Evolutionary conservation across 2,329 filamentous ascomycete species (phyloP).

Genomic region (Exophiala calicioides): DNA sequence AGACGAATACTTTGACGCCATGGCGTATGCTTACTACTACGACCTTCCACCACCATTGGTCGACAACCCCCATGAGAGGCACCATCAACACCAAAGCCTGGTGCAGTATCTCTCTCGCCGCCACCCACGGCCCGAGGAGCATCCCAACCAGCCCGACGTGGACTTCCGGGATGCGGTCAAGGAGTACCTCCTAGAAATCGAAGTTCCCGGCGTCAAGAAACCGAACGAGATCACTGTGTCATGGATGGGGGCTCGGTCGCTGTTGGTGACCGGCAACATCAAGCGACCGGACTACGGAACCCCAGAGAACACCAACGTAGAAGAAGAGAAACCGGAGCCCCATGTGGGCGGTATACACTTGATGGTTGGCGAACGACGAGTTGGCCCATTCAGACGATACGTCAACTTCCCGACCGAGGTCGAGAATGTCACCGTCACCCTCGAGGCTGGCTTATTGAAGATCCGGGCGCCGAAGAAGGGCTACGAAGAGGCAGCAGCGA

Average conservation of each 20-base stretch:
- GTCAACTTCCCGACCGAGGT: constrained; percentile 28
- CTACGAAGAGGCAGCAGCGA: constrained; percentile 11
- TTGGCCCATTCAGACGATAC: constrained; percentile 26
- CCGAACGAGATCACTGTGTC: constrained; percentile 24
- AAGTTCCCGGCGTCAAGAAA: constrained; percentile 27
- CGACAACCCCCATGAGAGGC: constrained; percentile 23
- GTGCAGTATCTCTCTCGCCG: constrained; percentile 20
- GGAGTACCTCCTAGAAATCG: constrained; percentile 26
- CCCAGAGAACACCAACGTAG: constrained; percentile 18
- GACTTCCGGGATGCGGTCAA: constrained; percentile 26
- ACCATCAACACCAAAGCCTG: constrained; percentile 23
- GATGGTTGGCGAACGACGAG: constrained; percentile 23
- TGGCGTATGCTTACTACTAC: constrained; percentile 28
- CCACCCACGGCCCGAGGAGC: constrained; percentile 22
- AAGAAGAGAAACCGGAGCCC: constrained; percentile 23
- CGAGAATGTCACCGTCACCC: constrained; percentile 25
- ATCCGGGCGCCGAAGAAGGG: constrained; percentile 27
- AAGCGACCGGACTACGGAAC: constrained; percentile 22
- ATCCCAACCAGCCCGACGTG: constrained; percentile 28
- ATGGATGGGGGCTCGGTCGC: constrained; percentile 23
- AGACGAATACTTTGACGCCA: constrained; percentile 10
- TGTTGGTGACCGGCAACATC: constrained; percentile 18
- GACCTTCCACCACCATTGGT: constrained; percentile 26
- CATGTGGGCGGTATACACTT: constrained; percentile 16
- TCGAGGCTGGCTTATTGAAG: constrained; percentile 28